Evolutionary conservation across 108 stramenopile species (phyloP), one percentile per base, ranked within the genome.

Genomic region (Epithemia pelagica): DNA sequence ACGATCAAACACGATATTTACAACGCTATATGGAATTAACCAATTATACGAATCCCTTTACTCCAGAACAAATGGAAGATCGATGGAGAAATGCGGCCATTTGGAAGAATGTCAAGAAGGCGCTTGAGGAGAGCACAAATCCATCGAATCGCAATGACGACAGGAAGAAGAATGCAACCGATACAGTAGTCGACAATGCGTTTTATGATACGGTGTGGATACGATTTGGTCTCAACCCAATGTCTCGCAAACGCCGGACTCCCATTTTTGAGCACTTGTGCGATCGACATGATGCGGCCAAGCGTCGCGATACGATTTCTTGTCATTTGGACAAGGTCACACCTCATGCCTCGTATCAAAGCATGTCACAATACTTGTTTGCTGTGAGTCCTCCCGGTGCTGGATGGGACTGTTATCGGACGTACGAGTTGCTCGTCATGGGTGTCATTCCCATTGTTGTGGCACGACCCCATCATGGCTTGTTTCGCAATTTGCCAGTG

Each of bases 401-500:
- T 2, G 67, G 67, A 24, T 58, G 30, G 20, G 67, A 67, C 23
- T 67, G 67, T 33, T 67, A 67, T 33, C 21, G 67, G 5, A 67
- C 67, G 7, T 67, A 67, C 32, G 67, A 67, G 32, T 32, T 58
- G 57, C 37, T 57, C 22, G 15, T 67, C 5, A 32, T 67, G 67
- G 67, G 67, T 21, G 28, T 67, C 24, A 67, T 67, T 32, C 67
- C 67, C 22, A 67, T 67, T 28, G 28, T 67, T 32, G 23, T 8
- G 57, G 57, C 28, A 5, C 28, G 67, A 67, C n/a, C 30, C 30
- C 8, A 26, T n/a, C 18, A 57, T 25, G 27, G 30, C 3, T 37
- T 67, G 57, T 67, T 67, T 67, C 20, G 15, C 10, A 46, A 46
- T 46, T 46, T 28, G 8, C 28, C 26, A 8, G 52, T 65, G 31